Evolutionary conservation across 1,284 basidiomycete genomes (phyloP).

Genomic region (Boletus semigastroideus): DNA sequence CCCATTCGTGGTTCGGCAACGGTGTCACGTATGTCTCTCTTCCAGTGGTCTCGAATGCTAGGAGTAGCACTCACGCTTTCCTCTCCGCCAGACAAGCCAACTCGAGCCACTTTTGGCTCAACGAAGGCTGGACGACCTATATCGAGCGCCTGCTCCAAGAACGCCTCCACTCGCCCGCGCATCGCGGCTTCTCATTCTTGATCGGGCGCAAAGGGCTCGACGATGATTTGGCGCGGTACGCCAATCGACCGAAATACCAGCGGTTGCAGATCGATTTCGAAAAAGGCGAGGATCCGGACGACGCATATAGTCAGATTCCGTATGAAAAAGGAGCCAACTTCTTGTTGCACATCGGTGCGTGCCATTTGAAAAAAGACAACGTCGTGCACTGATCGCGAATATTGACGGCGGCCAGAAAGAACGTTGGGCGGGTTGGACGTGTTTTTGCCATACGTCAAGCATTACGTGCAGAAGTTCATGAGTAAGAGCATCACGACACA

Average conservation of each 20-base stretch:
- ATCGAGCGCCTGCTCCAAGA: conserved; percentile 85
- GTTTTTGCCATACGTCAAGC: conserved; percentile 79
- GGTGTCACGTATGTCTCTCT: conserved; percentile 65
- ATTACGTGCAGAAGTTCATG: conserved; percentile 79
- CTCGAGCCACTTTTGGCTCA: conserved; percentile 86
- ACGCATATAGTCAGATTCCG: conserved; percentile 70
- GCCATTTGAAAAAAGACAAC: no score
- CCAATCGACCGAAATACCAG: conserved; percentile 72
- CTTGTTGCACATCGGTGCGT: conserved; percentile 60
- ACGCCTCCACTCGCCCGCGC: conserved; percentile 72
- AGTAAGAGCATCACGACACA: conserved; percentile 86
- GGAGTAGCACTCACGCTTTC: not conserved
- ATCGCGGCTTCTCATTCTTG: conserved; percentile 80
- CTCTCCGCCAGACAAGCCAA: conserved; percentile 55
- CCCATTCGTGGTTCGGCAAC: conserved; percentile 87
- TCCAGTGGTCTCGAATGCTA: not conserved
- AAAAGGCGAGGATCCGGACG: conserved; percentile 84
- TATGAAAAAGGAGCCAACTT: conserved; percentile 81
- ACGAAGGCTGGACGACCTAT: conserved; percentile 94
- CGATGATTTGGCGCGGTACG: conserved; percentile 68
- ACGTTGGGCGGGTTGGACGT: conserved; percentile 85
- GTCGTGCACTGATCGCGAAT: no score
- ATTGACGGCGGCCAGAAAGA: conserved; percentile 50
- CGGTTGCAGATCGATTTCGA: conserved; percentile 84
- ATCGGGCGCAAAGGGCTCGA: conserved; percentile 75